Percentiles rank a stretch among this genome's conserved stretches.
These are phyloP conservation scores for Coemansia brasiliensis DNA, from an alignment of 192 early-diverging fungal genomes.

Conservation along the genomic window DNA sequence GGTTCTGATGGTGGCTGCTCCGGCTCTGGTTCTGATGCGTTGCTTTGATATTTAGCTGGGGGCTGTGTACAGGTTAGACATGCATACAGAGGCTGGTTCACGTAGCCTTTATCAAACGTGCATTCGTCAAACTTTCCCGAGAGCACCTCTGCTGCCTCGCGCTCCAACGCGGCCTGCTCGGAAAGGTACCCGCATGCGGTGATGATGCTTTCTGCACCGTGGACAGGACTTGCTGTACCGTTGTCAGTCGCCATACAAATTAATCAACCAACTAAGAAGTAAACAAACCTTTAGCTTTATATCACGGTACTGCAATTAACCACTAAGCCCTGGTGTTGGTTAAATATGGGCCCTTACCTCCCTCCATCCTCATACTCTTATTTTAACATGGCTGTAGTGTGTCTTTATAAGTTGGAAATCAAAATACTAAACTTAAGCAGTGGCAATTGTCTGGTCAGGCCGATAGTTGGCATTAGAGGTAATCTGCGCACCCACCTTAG, in stretches of 20 bases:
- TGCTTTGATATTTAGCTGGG: conserved; percentile 20
- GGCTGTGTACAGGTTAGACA: conserved; percentile 72
- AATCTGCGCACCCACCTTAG: conserved; percentile 34
- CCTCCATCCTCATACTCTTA: background rate
- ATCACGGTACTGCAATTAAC: too few relatives aligned
- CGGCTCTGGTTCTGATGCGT: background rate
- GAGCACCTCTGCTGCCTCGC: conserved; percentile 56
- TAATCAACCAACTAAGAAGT: background rate
- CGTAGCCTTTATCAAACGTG: conserved; percentile 70
- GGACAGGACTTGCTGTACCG: background rate
- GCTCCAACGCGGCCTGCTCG: conserved; percentile 47
- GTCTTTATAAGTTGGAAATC: too few relatives aligned
- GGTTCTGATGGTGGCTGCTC: conserved; percentile 13
- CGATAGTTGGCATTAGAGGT: conserved; percentile 34
- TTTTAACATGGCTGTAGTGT: background rate
- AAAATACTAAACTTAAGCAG: too few relatives aligned
- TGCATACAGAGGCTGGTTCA: conserved; percentile 78
- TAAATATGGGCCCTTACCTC: background rate
- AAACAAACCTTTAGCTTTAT: background rate
- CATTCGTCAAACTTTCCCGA: conserved; percentile 75
- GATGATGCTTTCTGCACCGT: conserved; percentile 16
- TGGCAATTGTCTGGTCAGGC: conserved; percentile 49
- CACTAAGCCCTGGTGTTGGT: too few relatives aligned
- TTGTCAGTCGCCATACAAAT: conserved; percentile 1
- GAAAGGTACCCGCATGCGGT: conserved; percentile 36